Evolutionary conservation across 495 filamentous ascomycete species (phyloP), one percentile per base, ranked within the genome.

Genomic region (Aspergillus sclerotiicarbonarius): DNA sequence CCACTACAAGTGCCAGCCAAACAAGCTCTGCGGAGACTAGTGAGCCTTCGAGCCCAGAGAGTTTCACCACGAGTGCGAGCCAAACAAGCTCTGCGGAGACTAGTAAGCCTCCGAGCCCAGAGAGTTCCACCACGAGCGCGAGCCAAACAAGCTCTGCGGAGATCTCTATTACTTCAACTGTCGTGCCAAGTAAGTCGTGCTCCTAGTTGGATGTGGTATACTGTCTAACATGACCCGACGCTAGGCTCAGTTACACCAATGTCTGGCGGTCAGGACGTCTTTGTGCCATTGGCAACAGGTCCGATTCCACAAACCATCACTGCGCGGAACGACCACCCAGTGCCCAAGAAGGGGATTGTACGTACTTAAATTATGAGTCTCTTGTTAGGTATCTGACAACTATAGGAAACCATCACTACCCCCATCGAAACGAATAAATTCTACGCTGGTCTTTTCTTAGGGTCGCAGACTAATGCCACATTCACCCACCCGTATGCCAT

Each of bases 401-500:
- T 13, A 35, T 16, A 76, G 70, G 56, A 66, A 35, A 67, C 75
- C 54, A 73, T 82, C 18, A 69, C 72, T 3, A 70, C 64, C 1
- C 88, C 88, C 0, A 80, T 90, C 59, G 75, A 82, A 51, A 94
- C 92, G 12, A 95, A 97, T 71, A 97, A 96, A 64, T 98, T 96
- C 71, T 96, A 96, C 65, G 85, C 85, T 52, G 96, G 95, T 49
- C 85, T 96, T 61, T 94, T 93, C 65, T 75, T 97, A 3, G 91
- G 87, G 4, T 81, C 71, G 47, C 92, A 96, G 69, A 81, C 74
- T 4, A 80, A 82, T 37, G 79, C 86, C 1, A 82, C 85, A 0
- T 97, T 89, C 79, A 89, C 90, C 2, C 87, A 95, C 67, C 94
- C 94, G 9, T 98, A 96, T 69, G 87, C 88, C 0, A 61, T 96